A percentile compares a stretch with the other conserved stretches of the same genome.
These are phyloP conservation scores for Gyrodon lividus DNA, from an alignment of 768 basidiomycete species.

Conservation along the genomic window DNA sequence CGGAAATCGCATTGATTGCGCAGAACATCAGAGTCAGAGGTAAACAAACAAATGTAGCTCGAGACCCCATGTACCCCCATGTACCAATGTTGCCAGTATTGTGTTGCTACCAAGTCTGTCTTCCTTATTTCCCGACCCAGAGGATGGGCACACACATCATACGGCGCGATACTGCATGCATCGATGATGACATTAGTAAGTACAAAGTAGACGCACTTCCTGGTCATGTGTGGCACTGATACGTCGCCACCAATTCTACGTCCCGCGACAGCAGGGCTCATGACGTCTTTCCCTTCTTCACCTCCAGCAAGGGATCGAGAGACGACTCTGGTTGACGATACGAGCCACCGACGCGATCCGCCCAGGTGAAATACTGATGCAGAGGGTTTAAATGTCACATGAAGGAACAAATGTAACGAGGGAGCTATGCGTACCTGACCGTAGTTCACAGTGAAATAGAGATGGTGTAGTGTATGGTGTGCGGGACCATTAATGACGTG, in stretches of 20 bases:
- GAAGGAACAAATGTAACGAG: conserved; percentile 15
- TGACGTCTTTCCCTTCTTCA: conserved; percentile 31
- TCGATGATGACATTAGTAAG: conserved; percentile 13
- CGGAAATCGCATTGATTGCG: not conserved
- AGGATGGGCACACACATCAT: not conserved
- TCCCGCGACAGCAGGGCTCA: conserved; percentile 1
- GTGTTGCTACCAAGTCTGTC: not conserved
- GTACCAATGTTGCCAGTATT: not conserved
- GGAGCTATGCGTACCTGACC: conserved; percentile 74
- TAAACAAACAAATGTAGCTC: not conserved
- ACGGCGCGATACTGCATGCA: not conserved
- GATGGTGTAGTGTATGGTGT: conserved; percentile 94
- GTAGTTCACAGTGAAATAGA: conserved; percentile 97
- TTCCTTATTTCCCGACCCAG: not conserved
- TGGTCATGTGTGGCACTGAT: conserved; percentile 5
- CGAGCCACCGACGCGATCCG: conserved; percentile 78
- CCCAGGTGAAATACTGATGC: conserved; percentile 94
- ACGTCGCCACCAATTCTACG: not conserved
- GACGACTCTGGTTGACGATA: conserved; percentile 85
- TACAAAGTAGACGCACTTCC: conserved; percentile 16
- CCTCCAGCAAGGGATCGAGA: conserved; percentile 82
- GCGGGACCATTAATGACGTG: conserved; percentile 95
- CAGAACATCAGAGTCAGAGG: not conserved
- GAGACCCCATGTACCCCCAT: too few species aligned
- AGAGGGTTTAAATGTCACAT: conserved; percentile 15